These are phyloP conservation scores for Prunus salicina DNA, from an alignment of 306 rosid genomes.

Conservation along the genomic window DNA sequence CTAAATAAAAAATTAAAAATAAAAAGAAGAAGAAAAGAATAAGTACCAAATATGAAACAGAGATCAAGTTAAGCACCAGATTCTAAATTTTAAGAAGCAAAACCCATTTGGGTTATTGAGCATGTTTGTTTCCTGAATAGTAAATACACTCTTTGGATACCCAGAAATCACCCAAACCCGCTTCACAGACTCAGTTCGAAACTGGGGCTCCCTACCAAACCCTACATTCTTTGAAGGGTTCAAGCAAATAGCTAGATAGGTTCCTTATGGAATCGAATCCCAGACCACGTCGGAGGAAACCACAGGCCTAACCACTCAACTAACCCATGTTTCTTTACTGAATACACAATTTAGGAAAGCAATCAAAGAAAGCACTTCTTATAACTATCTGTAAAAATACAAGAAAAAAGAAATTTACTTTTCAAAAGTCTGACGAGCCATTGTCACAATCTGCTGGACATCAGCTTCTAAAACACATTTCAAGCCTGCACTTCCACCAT, in stretches of 20 bases:
- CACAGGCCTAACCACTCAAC: background rate
- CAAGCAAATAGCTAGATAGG: background rate
- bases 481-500: constrained; percentile 65
- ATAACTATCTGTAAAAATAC: constrained; percentile 2
- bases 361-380: background rate
- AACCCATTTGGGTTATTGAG: background rate
- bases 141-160: background rate
- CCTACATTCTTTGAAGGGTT: background rate
- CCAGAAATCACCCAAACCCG: background rate
- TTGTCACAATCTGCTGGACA: constrained; percentile 60
- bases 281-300: background rate
- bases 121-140: background rate
- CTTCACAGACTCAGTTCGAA: background rate
- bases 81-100: background rate
- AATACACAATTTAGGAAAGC: background rate
- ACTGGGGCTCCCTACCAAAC: background rate
- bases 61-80: background rate
- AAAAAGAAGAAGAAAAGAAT: background rate
- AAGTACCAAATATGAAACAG: constrained; percentile 12
- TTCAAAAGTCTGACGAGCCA: constrained; percentile 71
- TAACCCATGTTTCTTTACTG: background rate
- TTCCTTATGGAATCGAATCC: background rate
- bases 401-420: constrained; percentile 44
- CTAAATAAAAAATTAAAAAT: constrained; percentile 29
- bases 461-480: constrained; percentile 80